Base-by-base conservation (phyloP, 495 filamentous ascomycete genomes). In the Aspergillus funiculosus region DNA sequence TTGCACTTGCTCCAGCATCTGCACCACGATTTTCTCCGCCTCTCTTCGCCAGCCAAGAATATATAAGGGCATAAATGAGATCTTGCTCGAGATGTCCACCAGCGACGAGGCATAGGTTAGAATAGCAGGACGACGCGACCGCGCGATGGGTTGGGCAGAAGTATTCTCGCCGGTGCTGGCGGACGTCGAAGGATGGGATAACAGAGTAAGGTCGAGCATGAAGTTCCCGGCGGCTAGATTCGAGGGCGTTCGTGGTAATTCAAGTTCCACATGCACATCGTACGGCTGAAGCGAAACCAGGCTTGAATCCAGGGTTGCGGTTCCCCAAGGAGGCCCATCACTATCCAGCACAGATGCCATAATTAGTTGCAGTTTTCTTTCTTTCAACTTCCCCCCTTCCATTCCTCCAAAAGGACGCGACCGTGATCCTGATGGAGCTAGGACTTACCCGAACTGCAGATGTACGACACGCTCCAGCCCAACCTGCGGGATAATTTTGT, bases 161-260 rank as follows among this genome's bases (percentile, higher is more conserved):
- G 44, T 46, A 27, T 57, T 50, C 14, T 58, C 39, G 4, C 52
- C 54, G 4, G 52, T 46, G 2, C 54, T 42, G 11, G 64, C 36
- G 9, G 60, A 52, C 22, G 60, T 54, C 3, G 60, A 60, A 10
- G 59, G 53, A 28, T 62, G 60, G 1, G 73, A 67, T 25, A 80
- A 67, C 9, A 91, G 71, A 11, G 77, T 68, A n/a, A 96, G 68
- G 39, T 87, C 81, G 10, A 95, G 68, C 90, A 97, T 97, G 74
- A 97, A 97, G 66, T 96, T 96, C 15, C 91, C 92, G 6, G 62
- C 63, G 8, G 59, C 69, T 67, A 76, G 56, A 40, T 79, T 79
- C 1, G 59, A 57, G 5, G 72, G 74, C 0, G 71, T 77, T 8
- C 69, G 80, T 9, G 87, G 87, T 1, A 92, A 72, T 64, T 81